These are phyloP conservation scores for Cercospora sojina DNA, from an alignment of 2,329 filamentous ascomycete species.

Conservation along the genomic window DNA sequence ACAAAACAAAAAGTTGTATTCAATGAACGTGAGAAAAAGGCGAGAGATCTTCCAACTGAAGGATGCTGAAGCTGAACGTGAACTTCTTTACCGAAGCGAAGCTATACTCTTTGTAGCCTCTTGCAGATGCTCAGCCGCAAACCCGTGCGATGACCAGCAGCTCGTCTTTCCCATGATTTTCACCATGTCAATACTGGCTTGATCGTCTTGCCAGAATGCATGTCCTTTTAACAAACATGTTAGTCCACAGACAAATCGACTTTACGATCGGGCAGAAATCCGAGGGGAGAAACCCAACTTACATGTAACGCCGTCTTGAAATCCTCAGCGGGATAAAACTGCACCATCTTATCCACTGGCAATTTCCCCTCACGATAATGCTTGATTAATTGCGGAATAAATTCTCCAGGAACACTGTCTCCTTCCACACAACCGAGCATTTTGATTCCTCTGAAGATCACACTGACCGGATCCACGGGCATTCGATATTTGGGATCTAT, in stretches of 20 bases:
- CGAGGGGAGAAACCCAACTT: neutral
- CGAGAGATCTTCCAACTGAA: neutral
- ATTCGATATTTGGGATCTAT: slow-evolving; percentile 41
- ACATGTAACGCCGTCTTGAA: slow-evolving; percentile 38
- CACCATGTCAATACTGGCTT: slow-evolving; percentile 44
- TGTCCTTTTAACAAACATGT: slow-evolving; percentile 29
- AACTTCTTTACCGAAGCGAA: neutral
- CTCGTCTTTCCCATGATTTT: neutral
- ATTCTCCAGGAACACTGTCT: slow-evolving; percentile 42
- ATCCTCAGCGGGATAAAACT: slow-evolving; percentile 43
- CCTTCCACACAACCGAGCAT: slow-evolving; percentile 49
- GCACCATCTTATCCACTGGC: slow-evolving; percentile 46
- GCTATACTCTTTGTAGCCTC: neutral
- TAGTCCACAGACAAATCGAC: neutral
- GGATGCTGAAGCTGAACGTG: neutral
- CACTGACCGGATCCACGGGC: slow-evolving; percentile 40
- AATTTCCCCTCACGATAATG: slow-evolving; percentile 48
- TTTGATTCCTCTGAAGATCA: slow-evolving; percentile 47
- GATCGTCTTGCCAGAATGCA: slow-evolving; percentile 40
- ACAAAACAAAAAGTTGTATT: neutral
- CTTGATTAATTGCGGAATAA: slow-evolving; percentile 46
- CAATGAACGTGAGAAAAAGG: neutral
- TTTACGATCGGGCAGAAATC: neutral
- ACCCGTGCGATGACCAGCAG: neutral
- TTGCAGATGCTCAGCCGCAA: slow-evolving; percentile 8